Conservation (phyloP, 2,329 filamentous ascomycete genomes). For the Talaromyces sp. region DNA sequence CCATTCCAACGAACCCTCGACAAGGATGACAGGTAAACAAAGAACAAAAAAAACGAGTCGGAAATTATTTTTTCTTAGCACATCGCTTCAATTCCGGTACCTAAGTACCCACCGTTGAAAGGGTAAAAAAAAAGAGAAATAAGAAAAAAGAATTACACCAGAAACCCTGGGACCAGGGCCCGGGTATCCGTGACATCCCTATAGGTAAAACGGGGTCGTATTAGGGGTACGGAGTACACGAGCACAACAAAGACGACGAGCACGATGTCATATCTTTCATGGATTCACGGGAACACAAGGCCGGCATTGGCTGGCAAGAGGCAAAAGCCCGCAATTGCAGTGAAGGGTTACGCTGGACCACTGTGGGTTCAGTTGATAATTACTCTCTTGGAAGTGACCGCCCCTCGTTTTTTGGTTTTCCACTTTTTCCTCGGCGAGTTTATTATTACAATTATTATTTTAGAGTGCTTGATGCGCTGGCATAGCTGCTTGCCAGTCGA, state of each 20-base stretch:
- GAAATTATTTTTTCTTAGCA: too few relatives aligned
- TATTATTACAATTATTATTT: background rate
- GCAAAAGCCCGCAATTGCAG: conserved; percentile 4
- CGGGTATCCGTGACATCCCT: conserved; percentile 11
- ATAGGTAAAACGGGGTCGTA: conserved; percentile 11
- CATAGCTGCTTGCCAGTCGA: conserved; percentile 77
- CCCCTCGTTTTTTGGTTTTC: background rate
- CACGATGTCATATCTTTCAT: background rate
- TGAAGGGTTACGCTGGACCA: conserved; percentile 7
- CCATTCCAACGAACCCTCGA: too few relatives aligned
- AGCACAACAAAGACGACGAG: background rate
- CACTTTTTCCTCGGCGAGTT: background rate
- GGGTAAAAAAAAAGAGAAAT: conserved; percentile 2
- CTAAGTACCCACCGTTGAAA: too few relatives aligned
- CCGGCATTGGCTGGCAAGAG: conserved; percentile 1
- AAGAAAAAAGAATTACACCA: background rate
- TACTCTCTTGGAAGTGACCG: background rate
- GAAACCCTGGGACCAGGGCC: background rate
- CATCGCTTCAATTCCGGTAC: too few relatives aligned
- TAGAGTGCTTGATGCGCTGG: conserved; percentile 73
- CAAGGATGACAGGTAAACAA: too few relatives aligned
- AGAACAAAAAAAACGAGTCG: too few relatives aligned
- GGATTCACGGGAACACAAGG: conserved; percentile 2
- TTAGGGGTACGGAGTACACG: conserved; percentile 6
- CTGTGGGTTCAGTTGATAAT: conserved; percentile 2